A percentile compares a stretch with the other conserved stretches of the same genome.
Evolutionary conservation across 2,329 filamentous ascomycete genomes (phyloP).

Genomic region (Dichotomopilus funicola): DNA sequence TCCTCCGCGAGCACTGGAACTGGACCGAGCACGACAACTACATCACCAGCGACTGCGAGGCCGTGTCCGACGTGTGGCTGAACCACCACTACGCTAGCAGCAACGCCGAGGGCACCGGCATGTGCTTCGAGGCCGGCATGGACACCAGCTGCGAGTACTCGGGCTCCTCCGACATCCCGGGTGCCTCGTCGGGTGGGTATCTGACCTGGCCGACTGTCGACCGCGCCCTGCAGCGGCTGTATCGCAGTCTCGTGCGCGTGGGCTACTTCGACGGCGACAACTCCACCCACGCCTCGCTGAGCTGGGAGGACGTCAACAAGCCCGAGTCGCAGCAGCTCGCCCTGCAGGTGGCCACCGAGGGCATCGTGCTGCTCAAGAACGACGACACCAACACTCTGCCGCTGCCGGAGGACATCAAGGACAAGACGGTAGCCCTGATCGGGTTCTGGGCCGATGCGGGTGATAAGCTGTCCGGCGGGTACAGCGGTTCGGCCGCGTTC

Average conservation of each 20-base stretch:
- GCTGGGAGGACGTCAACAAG: constrained; percentile 49
- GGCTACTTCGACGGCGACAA: constrained; percentile 50
- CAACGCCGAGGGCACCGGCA: constrained; percentile 18
- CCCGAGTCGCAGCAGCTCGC: constrained; percentile 49
- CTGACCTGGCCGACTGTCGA: constrained; percentile 25
- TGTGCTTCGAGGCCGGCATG: constrained; percentile 19
- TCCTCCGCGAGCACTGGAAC: constrained; percentile 59
- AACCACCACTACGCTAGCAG: constrained; percentile 19
- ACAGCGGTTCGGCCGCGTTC: constrained; percentile 49
- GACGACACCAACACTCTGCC: constrained; percentile 38
- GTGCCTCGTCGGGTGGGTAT: constrained; percentile 13
- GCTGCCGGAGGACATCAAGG: constrained; percentile 41
- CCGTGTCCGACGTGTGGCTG: constrained; percentile 30
- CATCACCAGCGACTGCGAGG: constrained; percentile 60
- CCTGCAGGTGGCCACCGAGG: constrained; percentile 44
- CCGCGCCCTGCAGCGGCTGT: constrained; percentile 44
- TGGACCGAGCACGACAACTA: constrained; percentile 57
- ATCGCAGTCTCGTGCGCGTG: constrained; percentile 46
- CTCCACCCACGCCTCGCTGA: constrained; percentile 41
- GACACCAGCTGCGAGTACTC: constrained; percentile 20
- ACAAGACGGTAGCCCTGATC: constrained; percentile 40
- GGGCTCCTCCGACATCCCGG: constrained; percentile 16
- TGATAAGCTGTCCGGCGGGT: constrained; percentile 51
- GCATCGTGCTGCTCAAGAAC: constrained; percentile 47
- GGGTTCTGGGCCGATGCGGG: constrained; percentile 53